Conservation (phyloP, 1,139 yeast species). For the Wickerhamiella infanticola region DNA sequence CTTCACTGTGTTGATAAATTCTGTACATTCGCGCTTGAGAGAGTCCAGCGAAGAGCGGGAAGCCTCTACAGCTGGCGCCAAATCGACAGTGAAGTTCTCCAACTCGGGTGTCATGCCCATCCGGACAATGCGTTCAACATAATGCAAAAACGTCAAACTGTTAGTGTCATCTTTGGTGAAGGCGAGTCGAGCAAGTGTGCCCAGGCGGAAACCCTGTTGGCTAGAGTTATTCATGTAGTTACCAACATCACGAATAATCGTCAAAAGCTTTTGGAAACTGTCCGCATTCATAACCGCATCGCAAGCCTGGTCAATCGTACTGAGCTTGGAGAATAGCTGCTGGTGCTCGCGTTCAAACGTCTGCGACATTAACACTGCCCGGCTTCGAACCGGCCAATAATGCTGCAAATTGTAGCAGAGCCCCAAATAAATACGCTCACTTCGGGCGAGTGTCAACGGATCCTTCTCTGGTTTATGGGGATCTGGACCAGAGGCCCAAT, state of each 20-base stretch:
- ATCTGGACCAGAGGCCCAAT: slow-evolving; percentile 25
- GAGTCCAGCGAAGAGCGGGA: slow-evolving; percentile 66
- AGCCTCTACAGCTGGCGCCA: slow-evolving; percentile 43
- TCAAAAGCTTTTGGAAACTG: slow-evolving; percentile 51
- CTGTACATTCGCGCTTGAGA: slow-evolving; percentile 52
- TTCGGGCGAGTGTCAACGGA: slow-evolving; percentile 52
- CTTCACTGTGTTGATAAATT: slow-evolving; percentile 30
- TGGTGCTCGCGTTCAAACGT: slow-evolving; percentile 62
- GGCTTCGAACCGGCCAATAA: slow-evolving; percentile 81
- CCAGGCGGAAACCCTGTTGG: slow-evolving; percentile 72
- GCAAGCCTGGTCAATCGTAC: slow-evolving; percentile 52
- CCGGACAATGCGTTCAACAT: slow-evolving; percentile 67
- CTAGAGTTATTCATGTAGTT: slow-evolving; percentile 82
- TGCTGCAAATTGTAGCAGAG: slow-evolving; percentile 60
- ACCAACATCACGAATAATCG: slow-evolving; percentile 71
- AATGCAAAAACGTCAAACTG: slow-evolving; percentile 69
- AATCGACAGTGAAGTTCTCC: slow-evolving; percentile 63
- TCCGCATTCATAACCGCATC: slow-evolving; percentile 44
- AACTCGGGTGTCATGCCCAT: slow-evolving; percentile 56
- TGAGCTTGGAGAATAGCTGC: slow-evolving; percentile 47
- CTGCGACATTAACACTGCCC: slow-evolving; percentile 51
- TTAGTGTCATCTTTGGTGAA: slow-evolving; percentile 76
- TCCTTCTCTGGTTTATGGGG: slow-evolving; percentile 38
- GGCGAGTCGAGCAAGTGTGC: slow-evolving; percentile 66
- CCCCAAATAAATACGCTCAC: slow-evolving; percentile 67